phyloP scores from a whole-genome alignment of 805 yeast species.

The Candida morakotiae region DNA sequence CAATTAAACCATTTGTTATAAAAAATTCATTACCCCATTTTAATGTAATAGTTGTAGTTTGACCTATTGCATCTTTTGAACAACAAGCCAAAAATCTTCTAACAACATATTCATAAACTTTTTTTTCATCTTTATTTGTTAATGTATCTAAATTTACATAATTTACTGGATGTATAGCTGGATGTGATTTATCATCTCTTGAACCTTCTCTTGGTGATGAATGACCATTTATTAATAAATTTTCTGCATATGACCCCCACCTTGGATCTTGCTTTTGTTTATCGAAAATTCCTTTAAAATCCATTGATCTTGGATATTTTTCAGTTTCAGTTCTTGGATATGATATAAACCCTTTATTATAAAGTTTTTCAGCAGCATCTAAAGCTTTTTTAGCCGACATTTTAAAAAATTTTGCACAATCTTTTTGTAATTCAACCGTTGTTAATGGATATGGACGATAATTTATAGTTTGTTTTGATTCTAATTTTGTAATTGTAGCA shows the following conservation, averaged over 20 bases:
- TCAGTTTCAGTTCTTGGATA: constrained; percentile 99
- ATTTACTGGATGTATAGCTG: constrained; percentile 90
- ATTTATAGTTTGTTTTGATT: constrained; percentile 63
- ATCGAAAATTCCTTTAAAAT: constrained; percentile 56
- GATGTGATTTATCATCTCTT: constrained; percentile 94
- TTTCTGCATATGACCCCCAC: constrained; percentile 74
- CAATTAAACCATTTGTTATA: constrained; percentile 68
- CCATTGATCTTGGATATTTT: constrained; percentile 72
- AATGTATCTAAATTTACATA: constrained; percentile 31
- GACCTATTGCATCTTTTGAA: constrained; percentile 85
- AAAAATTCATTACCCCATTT: constrained; percentile 80
- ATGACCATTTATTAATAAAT: constrained; percentile 40
- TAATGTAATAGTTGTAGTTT: constrained; percentile 54
- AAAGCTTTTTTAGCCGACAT: constrained; percentile 78
- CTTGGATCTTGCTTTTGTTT: constrained; percentile 50
- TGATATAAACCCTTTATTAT: constrained; percentile 81
- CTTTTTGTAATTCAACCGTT: constrained; percentile 88
- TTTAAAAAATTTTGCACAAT: constrained; percentile 70
- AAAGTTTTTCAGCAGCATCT: constrained; percentile 75
- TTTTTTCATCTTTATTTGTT: constrained; percentile 45
- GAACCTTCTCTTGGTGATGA: constrained; percentile 73
- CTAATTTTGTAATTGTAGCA: constrained; percentile 50
- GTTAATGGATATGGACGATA: constrained; percentile 89
- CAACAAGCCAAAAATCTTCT: constrained; percentile 89
- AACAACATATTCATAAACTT: constrained; percentile 81